Conservation (phyloP, 495 filamentous ascomycete species). For the Aspergillus biplanus region DNA sequence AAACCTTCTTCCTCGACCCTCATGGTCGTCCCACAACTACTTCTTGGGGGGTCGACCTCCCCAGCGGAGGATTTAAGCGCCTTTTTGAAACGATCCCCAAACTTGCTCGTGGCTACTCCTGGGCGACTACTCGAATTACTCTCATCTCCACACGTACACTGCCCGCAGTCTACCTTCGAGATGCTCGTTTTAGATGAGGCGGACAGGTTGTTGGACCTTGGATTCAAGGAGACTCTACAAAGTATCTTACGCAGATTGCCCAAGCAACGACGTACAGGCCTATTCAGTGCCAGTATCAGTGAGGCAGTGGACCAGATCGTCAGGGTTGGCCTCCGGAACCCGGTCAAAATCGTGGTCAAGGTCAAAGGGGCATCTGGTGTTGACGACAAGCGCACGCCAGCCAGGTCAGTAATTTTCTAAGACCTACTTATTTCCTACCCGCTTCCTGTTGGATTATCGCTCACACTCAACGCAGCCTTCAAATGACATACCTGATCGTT, state of each 20-base stretch:
- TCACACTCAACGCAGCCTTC: conserved; percentile 54
- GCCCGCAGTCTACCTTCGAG: conserved; percentile 85
- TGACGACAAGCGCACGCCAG: conserved; percentile 87
- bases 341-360: conserved; percentile 89
- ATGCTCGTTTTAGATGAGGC: conserved; percentile 93
- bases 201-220: conserved; percentile 89
- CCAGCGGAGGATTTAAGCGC: conserved; percentile 80
- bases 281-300: conserved; percentile 91
- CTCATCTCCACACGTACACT: conserved; percentile 88
- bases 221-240: conserved; percentile 88
- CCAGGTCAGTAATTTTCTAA: conserved; percentile 47
- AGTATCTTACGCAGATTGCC: conserved; percentile 83
- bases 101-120: conserved; percentile 85
- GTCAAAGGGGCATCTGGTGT: conserved; percentile 76
- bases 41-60: conserved; percentile 84
- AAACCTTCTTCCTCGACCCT: conserved; percentile 51
- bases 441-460: not conserved
- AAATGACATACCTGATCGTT: conserved; percentile 82
- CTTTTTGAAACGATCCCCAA: conserved; percentile 80
- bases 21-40: conserved; percentile 80
- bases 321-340: conserved; percentile 89
- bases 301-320: conserved; percentile 92
- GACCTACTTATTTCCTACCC: not conserved
- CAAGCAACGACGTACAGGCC: conserved; percentile 89
- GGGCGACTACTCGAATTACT: conserved; percentile 88